Evolutionary conservation across 2,329 filamentous ascomycete genomes (phyloP), one percentile per base, ranked within the genome.

Genomic region (Aspergillus uvarum): DNA sequence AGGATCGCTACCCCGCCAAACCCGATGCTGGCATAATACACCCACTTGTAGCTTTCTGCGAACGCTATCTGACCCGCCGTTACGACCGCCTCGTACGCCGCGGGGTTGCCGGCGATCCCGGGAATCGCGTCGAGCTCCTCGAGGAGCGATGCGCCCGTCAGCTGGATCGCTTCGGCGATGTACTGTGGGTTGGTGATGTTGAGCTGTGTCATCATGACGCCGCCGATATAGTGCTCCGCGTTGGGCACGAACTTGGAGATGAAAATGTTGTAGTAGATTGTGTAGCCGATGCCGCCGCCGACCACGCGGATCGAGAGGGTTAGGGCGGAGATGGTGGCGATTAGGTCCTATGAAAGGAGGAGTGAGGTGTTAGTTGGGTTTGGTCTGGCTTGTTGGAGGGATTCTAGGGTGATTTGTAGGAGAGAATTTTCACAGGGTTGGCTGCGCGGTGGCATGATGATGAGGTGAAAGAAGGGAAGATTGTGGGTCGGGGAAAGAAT

Each of bases 221-320:
- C 78, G 26, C 82, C 82, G 24, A 87, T 81, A 51, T 81, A 79
- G 42, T 80, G 59, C 2, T 71, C 76, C 22, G 83, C 80, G 47
- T 79, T 75, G 7, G 76, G 72, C 53, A 76, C 68, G 65, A 81
- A 82, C 64, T 78, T 80, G 63, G 77, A 75, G 62, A 80, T 67
- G 63, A 80, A 80, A 65, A 81, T 72, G 59, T 82, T 81, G 69
- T 86, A 87, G 70, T 81, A 81, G 51, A 83, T 78, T n/a, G 82
- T 81, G 70, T 87, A 89, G 35, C 85, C 87, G 60, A 90, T 83
- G 12, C 83, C 82, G 31, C 87, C 87, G 51, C 88, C 88, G 38
- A 90, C 81, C 57, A 89, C 86, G 42, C 88, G 86, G 64, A 90
- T 85, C n/a, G 86, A 83, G 42, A 90, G 82, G 0, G 88, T 89